Evolutionary conservation across 2,329 filamentous ascomycete genomes (phyloP).

Genomic region (Ascocoryne sarcoides): DNA sequence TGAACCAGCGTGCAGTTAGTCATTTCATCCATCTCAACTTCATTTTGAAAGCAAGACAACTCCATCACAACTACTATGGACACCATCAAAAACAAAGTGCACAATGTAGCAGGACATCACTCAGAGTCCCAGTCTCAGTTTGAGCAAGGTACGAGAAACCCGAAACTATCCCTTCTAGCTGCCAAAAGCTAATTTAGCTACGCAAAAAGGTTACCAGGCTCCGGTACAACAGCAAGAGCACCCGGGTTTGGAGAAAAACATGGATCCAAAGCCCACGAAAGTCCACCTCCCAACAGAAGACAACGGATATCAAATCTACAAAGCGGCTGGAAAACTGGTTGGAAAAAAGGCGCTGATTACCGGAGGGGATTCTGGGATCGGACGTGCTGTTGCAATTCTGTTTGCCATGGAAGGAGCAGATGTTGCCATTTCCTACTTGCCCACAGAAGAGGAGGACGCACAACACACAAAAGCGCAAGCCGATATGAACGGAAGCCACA

Average conservation of each 20-base stretch:
- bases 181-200: neutral
- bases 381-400: conserved; percentile 64
- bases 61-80: too few relatives aligned
- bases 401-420: conserved; percentile 77
- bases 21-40: too few relatives aligned
- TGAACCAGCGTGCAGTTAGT: too few relatives aligned
- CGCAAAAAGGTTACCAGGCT: conserved; percentile 36
- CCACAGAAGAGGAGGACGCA: conserved; percentile 68
- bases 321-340: conserved; percentile 64
- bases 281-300: conserved; percentile 60
- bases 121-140: conserved; percentile 24
- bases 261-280: conserved; percentile 46
- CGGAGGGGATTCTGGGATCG: conserved; percentile 72
- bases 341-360: conserved; percentile 74
- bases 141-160: conserved; percentile 25
- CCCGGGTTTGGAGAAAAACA: conserved; percentile 42
- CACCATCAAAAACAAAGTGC: too few relatives aligned
- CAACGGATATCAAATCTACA: conserved; percentile 61
- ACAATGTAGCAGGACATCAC: too few relatives aligned
- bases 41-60: too few relatives aligned
- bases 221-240: conserved; percentile 43
- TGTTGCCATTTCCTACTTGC: conserved; percentile 63
- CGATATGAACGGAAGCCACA: conserved; percentile 56
- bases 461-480: conserved; percentile 64
- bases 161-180: neutral